These are phyloP conservation scores for Ogataea neopini DNA, from an alignment of 805 yeast species.

Conservation along the genomic window DNA sequence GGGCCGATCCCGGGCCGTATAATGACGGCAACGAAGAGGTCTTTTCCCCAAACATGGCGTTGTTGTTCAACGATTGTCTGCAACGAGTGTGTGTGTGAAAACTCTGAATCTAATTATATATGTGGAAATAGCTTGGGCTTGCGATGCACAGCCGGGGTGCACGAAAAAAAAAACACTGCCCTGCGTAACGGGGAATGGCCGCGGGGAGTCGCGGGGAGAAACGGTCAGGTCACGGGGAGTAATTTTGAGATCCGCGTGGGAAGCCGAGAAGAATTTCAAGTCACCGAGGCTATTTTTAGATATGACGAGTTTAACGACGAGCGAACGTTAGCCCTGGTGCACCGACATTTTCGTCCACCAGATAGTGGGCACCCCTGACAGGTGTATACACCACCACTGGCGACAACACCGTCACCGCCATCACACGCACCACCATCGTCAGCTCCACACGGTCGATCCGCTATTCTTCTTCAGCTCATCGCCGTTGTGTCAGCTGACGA, in stretches of 20 bases:
- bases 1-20: not conserved
- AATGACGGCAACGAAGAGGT: slow-evolving; percentile 4
- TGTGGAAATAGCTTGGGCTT: slow-evolving; percentile 3
- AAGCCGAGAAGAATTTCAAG: not conserved
- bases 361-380: no score
- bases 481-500: not conserved
- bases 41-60: slow-evolving; percentile 3
- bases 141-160: slow-evolving; percentile 3
- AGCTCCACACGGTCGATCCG: no score
- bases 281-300: slow-evolving; percentile 4
- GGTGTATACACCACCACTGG: no score
- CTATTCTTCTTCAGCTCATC: no score
- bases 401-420: no score
- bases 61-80: no score
- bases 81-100: no score
- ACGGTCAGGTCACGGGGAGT: not conserved
- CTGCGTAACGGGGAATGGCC: not conserved
- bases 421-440: no score
- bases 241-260: not conserved
- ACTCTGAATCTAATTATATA: slow-evolving; percentile 2
- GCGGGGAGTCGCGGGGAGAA: not conserved
- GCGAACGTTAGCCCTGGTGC: no score
- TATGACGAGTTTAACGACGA: no score
- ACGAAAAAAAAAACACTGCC: not conserved
- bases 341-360: no score